These are phyloP conservation scores for Hanseniaspora lindneri DNA, from an alignment of 805 yeast genomes.

Conservation along the genomic window DNA sequence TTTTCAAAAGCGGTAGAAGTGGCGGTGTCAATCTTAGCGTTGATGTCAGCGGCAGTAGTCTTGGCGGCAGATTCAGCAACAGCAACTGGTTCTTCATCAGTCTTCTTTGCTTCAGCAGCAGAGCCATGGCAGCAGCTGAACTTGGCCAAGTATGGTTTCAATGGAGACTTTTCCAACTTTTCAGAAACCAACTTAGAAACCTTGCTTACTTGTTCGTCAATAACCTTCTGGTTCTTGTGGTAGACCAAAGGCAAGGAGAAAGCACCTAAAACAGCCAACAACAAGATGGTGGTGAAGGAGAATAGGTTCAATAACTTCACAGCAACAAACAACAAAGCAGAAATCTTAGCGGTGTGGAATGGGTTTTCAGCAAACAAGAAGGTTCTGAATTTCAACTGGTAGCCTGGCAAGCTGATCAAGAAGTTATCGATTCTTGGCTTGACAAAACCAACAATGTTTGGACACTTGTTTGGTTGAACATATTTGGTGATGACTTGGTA, in stretches of 20 bases:
- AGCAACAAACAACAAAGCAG: constrained; percentile 49
- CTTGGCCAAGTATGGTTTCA: constrained; percentile 45
- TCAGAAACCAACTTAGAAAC: constrained; percentile 38
- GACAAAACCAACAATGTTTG: constrained; percentile 26
- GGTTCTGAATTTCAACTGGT: constrained; percentile 45
- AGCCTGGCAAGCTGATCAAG: constrained; percentile 33
- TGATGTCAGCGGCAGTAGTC: constrained; percentile 40
- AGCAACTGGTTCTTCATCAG: constrained; percentile 41
- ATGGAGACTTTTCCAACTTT: constrained; percentile 36
- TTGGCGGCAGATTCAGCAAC: constrained; percentile 35
- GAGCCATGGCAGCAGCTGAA: constrained; percentile 41
- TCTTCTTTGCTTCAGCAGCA: constrained; percentile 31
- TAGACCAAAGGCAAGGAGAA: constrained; percentile 72
- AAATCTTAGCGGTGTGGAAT: constrained; percentile 61
- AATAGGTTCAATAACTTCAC: constrained; percentile 66
- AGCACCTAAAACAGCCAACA: constrained; percentile 47
- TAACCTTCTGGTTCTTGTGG: constrained; percentile 37
- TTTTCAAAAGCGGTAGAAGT: constrained; percentile 16
- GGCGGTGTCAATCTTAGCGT: constrained; percentile 16
- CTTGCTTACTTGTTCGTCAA: constrained; percentile 45
- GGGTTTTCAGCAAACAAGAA: constrained; percentile 57
- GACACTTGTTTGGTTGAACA: constrained; percentile 44
- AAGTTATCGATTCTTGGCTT: constrained; percentile 26
- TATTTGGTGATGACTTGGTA: constrained; percentile 39
- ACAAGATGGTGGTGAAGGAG: constrained; percentile 46